Percentiles rank a stretch among this genome's conserved stretches.
These are phyloP conservation scores for Rhinocladiella similis DNA, from an alignment of 2,329 filamentous ascomycete species.

Conservation along the genomic window DNA sequence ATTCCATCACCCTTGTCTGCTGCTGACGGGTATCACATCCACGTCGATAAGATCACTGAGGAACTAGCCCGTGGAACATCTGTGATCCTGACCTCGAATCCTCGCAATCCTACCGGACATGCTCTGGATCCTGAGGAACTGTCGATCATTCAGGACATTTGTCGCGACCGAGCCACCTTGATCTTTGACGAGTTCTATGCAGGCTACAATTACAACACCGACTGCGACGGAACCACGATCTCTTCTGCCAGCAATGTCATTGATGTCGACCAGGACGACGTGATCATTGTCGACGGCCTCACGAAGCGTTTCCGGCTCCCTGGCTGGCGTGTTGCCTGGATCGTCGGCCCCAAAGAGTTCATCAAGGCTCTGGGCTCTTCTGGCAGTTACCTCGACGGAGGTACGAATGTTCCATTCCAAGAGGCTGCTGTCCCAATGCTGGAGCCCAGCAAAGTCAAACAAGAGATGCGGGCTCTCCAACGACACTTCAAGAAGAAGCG, in stretches of 20 bases:
- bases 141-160: slow-evolving; percentile 88
- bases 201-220: slow-evolving; percentile 91
- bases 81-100: slow-evolving; percentile 93
- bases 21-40: slow-evolving; percentile 88
- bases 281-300: slow-evolving; percentile 90
- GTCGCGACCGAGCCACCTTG: slow-evolving; percentile 83
- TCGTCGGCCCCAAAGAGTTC: slow-evolving; percentile 93
- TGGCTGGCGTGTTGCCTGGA: slow-evolving; percentile 96
- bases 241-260: slow-evolving; percentile 82
- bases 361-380: slow-evolving; percentile 90
- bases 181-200: slow-evolving; percentile 97
- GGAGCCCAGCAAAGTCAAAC: slow-evolving; percentile 75
- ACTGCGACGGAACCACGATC: slow-evolving; percentile 88
- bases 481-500: slow-evolving; percentile 89
- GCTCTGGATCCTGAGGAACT: slow-evolving; percentile 84
- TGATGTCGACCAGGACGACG: slow-evolving; percentile 86
- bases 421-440: slow-evolving; percentile 91
- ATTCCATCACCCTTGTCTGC: slow-evolving; percentile 83
- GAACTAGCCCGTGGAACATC: slow-evolving; percentile 83
- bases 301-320: slow-evolving; percentile 96
- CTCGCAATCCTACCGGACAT: slow-evolving; percentile 88
- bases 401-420: slow-evolving; percentile 93
- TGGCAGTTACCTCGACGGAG: slow-evolving; percentile 91
- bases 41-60: slow-evolving; percentile 88
- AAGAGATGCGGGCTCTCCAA: slow-evolving; percentile 88